These are phyloP conservation scores for Zygoascus meyerae DNA, from an alignment of 1,139 yeast species.

Conservation along the genomic window DNA sequence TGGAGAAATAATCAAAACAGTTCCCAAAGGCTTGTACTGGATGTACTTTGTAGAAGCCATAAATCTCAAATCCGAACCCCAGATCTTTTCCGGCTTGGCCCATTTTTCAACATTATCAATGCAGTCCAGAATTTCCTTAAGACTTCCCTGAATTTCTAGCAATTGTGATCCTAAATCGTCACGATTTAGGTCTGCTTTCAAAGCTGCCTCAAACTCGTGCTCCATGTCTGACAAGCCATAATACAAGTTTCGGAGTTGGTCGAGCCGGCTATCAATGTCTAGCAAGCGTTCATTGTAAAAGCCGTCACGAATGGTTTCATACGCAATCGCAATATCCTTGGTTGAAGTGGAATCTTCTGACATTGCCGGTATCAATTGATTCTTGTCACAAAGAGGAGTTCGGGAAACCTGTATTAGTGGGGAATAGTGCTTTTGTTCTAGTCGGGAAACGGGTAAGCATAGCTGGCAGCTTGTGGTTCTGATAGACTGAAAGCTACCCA, in stretches of 20 bases:
- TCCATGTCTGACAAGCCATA: conserved; percentile 58
- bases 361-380: neutral
- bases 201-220: conserved; percentile 51
- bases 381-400: no score
- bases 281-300: conserved; percentile 49
- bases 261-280: conserved; percentile 52
- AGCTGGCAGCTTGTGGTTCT: neutral
- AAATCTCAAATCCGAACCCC: conserved; percentile 43
- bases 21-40: conserved; percentile 69
- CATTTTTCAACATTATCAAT: conserved; percentile 58
- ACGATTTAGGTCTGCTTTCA: conserved; percentile 62
- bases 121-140: conserved; percentile 54
- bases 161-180: conserved; percentile 53
- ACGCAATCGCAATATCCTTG: conserved; percentile 1
- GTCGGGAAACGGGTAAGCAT: neutral
- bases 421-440: no score
- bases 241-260: conserved; percentile 63
- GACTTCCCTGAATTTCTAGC: conserved; percentile 49
- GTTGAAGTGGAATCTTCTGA: conserved; percentile 1
- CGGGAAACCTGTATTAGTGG: no score
- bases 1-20: conserved; percentile 71
- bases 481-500: neutral
- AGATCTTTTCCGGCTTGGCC: conserved; percentile 50
- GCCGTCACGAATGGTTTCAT: conserved; percentile 38
- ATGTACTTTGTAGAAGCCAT: conserved; percentile 46